Base-by-base conservation (phyloP, 371 early-diverging fungal species). In the Mortierella sp. region DNA sequence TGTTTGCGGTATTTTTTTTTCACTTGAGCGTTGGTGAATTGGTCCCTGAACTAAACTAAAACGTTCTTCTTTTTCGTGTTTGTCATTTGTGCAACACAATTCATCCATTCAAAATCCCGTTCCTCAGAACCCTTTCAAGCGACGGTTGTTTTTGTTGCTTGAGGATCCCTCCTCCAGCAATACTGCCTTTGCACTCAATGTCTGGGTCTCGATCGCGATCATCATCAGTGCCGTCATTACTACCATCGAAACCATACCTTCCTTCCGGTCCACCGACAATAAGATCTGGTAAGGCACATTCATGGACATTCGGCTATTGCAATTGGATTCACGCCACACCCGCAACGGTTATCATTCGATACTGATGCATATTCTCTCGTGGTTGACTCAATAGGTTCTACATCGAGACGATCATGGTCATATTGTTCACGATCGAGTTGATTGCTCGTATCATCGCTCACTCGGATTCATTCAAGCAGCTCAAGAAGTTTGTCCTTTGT, bases 221-320 rank as follows among this genome's bases (percentile, higher is more conserved):
- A 91, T 96, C 6, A 87, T 94, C 46, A 93, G 95, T 84, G 95
- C 96, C 16, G 91, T 95, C 21, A 92, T 95, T 75, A 94, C 96
- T 0, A 96, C 95, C 16, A 90, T 97, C 46, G 97, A 97, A 89
- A 97, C 97, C n/a, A 95, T 97, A 32, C 97, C 97, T 24, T 79
- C 95, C 32, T 94, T 96, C 82, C 92, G 93, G 55, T 92, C 92
- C 3, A 89, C 89, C 5, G 90, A 92, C 70, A 92, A 91, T 35
- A 80, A 85, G 46, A 84, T 94, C n/a, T 94, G 95, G 95, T 92
- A 91, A 5, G 32, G 14, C n/a, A 48, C 10, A 8, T 56, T 56
- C 16, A 8, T 7, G 35, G 8, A 21, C 24, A 21, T 12, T 2
- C 2, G 2, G 3, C 65, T 38, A 14, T 38, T 32, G 65, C 8